Conservation (phyloP, 1,284 basidiomycete genomes). For the Ganoderma sinense region DNA sequence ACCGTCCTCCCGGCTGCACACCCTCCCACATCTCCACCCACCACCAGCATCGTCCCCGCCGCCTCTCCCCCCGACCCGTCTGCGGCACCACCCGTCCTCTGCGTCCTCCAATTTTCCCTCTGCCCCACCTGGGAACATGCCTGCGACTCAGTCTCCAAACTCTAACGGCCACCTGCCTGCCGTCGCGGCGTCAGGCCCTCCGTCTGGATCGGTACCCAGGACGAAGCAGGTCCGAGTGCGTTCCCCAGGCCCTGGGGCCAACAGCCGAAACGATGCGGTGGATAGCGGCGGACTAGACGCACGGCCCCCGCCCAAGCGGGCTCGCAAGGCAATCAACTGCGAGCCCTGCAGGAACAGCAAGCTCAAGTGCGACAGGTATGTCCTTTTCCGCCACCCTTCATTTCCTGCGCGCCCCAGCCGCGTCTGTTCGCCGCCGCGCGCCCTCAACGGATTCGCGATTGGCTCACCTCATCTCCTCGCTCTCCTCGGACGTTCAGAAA, state of each 20-base stretch:
- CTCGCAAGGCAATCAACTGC: conserved; percentile 85
- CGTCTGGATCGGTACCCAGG: conserved; percentile 22
- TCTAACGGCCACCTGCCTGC: conserved; percentile 29
- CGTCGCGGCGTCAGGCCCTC: conserved; percentile 18
- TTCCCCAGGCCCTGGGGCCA: conserved; percentile 27
- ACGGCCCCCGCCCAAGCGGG: conserved; percentile 69
- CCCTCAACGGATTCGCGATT: conserved; percentile 13
- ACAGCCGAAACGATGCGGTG: conserved; percentile 19
- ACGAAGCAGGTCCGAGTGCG: conserved; percentile 31
- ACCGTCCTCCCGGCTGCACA: conserved; percentile 13
- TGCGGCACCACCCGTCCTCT: not conserved
- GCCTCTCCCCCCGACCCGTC: not conserved
- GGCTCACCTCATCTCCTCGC: conserved; percentile 32
- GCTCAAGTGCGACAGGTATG: conserved; percentile 83
- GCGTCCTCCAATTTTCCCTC: not conserved
- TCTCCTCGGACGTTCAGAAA: conserved; percentile 57
- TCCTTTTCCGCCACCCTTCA: conserved; percentile 15
- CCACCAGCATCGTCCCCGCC: conserved; percentile 2
- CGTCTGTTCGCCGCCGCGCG: conserved; percentile 3
- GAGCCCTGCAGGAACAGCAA: conserved; percentile 85
- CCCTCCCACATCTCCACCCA: conserved; percentile 1
- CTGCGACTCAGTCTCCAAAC: conserved; percentile 26
- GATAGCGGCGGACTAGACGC: conserved; percentile 28
- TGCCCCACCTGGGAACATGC: conserved; percentile 17
- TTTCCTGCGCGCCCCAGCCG: conserved; percentile 2